Percentiles rank a stretch among this genome's conserved stretches.
Evolutionary conservation across 208 protist genomes (phyloP).

Genomic region (Angomonas ambiguus): DNA sequence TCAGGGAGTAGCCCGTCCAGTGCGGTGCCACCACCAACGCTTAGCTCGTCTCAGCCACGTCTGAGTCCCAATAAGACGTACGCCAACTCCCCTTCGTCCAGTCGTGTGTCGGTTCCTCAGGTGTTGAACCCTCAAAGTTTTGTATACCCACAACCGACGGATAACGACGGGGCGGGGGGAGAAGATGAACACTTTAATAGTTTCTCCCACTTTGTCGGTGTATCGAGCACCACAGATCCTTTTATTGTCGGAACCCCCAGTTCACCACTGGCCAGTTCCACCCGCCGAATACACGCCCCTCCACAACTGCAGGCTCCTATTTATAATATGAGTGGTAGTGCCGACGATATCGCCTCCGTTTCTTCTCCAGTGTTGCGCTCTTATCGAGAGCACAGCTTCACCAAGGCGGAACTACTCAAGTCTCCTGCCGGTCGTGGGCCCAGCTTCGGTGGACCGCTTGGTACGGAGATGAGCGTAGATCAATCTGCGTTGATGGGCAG

Average conservation of each 20-base stretch:
- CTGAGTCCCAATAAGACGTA: background rate
- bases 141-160: background rate
- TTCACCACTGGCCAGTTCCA: conserved; percentile 2
- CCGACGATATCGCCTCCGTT: conserved; percentile 26
- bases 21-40: background rate
- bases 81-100: background rate
- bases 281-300: background rate
- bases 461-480: conserved; percentile 6
- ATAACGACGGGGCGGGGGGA: background rate
- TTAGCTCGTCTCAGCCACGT: background rate
- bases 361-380: conserved; percentile 64
- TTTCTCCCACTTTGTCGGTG: background rate
- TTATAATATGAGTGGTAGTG: conserved; percentile 32
- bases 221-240: background rate
- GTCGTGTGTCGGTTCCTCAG: background rate
- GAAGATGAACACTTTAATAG: background rate
- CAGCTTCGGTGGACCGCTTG: conserved; percentile 12
- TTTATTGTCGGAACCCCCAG: background rate
- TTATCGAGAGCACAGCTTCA: conserved; percentile 57
- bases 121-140: background rate
- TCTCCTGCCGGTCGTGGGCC: conserved; percentile 23
- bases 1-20: background rate
- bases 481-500: background rate
- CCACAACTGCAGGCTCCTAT: conserved; percentile 14
- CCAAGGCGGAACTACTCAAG: conserved; percentile 12